These are phyloP conservation scores for Hymenoscyphus linearis DNA, from an alignment of 2,329 filamentous ascomycete species.

Conservation along the genomic window DNA sequence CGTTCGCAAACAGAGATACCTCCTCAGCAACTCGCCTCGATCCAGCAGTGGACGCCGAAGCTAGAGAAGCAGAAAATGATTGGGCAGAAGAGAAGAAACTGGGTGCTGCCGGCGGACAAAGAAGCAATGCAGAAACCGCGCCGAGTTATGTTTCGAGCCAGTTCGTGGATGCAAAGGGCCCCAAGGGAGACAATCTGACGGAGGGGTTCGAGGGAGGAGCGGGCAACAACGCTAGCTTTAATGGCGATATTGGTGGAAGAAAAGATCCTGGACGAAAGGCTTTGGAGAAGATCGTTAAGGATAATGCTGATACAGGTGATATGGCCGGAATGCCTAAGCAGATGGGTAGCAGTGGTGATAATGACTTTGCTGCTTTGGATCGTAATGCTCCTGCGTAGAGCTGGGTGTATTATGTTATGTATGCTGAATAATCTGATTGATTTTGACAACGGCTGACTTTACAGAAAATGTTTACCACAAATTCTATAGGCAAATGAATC, in stretches of 20 bases:
- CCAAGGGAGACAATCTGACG: slow-evolving; percentile 29
- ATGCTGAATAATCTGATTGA: not conserved
- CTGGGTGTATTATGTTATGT: not conserved
- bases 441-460: not conserved
- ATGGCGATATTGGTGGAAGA: slow-evolving; percentile 40
- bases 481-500: too few relatives aligned
- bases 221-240: slow-evolving; percentile 30
- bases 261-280: slow-evolving; percentile 44
- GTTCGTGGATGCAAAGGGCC: slow-evolving; percentile 16
- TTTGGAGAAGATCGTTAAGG: slow-evolving; percentile 37
- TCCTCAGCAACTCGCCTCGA: slow-evolving; percentile 46
- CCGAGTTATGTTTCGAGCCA: slow-evolving; percentile 28
- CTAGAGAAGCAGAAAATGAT: slow-evolving; percentile 19
- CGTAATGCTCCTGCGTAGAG: slow-evolving; percentile 20
- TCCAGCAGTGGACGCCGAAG: slow-evolving; percentile 32
- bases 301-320: slow-evolving; percentile 21
- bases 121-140: slow-evolving; percentile 19
- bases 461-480: not conserved
- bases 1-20: slow-evolving; percentile 50
- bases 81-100: slow-evolving; percentile 23
- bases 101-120: slow-evolving; percentile 11
- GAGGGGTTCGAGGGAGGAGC: slow-evolving; percentile 26
- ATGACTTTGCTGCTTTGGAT: slow-evolving; percentile 19
- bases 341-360: slow-evolving; percentile 17
- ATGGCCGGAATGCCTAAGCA: slow-evolving; percentile 22